A percentile compares a stretch with the other conserved stretches of the same genome.
Evolutionary conservation across 805 yeast genomes (phyloP).

Genomic region (Nakazawaea ernobii): DNA sequence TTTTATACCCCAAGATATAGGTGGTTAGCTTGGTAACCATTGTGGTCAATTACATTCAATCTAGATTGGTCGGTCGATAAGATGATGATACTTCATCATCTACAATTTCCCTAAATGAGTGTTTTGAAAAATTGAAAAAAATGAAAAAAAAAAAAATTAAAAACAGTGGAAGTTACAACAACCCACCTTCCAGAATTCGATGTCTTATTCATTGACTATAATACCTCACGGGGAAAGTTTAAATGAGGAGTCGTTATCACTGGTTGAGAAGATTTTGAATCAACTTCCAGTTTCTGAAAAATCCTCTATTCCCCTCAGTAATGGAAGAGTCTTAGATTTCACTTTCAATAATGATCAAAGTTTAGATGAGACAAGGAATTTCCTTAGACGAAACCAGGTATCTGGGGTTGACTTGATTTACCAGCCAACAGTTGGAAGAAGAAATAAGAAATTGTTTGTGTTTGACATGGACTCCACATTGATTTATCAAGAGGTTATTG

Average conservation of each 20-base stretch:
- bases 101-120: no score
- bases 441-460: conserved; percentile 56
- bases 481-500: conserved; percentile 95
- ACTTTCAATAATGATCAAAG: conserved; percentile 18
- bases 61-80: no score
- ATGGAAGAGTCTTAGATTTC: conserved; percentile 34
- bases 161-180: neutral
- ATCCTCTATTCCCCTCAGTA: conserved; percentile 23
- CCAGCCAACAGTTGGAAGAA: conserved; percentile 31
- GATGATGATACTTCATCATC: no score
- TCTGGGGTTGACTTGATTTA: conserved; percentile 35
- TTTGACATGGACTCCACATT: conserved; percentile 98
- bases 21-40: no score
- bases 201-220: conserved; percentile 20
- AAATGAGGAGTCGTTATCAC: conserved; percentile 16
- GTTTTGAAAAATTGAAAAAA: neutral
- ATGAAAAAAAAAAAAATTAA: neutral
- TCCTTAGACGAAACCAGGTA: conserved; percentile 20
- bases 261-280: conserved; percentile 21
- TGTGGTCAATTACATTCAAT: no score
- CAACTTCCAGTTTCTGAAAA: conserved; percentile 25
- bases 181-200: neutral
- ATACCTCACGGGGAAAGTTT: conserved; percentile 21
- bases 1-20: no score
- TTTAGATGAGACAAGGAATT: conserved; percentile 1